Percentiles rank a stretch among this genome's conserved stretches.
Conservation (phyloP, 768 basidiomycete species). For the Boletus insuetus region DNA sequence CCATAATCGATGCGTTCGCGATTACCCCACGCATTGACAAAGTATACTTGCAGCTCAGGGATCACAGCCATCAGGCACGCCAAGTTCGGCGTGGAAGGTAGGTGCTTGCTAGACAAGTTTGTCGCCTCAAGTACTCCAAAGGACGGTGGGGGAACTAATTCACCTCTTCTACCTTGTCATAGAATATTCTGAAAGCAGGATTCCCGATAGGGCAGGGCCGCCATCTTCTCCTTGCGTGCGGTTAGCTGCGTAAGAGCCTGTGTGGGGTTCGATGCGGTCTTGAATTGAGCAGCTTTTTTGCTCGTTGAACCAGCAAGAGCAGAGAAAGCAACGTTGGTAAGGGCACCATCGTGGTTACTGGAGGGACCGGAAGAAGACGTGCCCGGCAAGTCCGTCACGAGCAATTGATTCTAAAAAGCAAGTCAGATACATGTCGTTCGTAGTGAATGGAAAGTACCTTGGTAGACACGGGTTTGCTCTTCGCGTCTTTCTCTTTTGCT, state of each 20-base stretch:
- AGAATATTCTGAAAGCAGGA: slow-evolving; percentile 91
- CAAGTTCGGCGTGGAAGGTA: slow-evolving; percentile 58
- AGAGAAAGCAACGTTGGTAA: slow-evolving; percentile 73
- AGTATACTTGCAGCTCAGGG: slow-evolving; percentile 74
- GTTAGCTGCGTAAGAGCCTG: slow-evolving; percentile 83
- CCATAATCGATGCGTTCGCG: slow-evolving; percentile 93
- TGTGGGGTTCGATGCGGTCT: slow-evolving; percentile 75
- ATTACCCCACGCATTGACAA: slow-evolving; percentile 90
- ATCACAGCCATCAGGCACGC: slow-evolving; percentile 56
- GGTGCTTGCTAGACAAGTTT: slow-evolving; percentile 43
- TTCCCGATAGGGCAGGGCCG: slow-evolving; percentile 87
- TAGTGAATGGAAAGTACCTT: slow-evolving; percentile 44
- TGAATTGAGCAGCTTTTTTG: slow-evolving; percentile 53
- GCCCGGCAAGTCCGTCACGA: slow-evolving; percentile 55
- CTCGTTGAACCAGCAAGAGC: slow-evolving; percentile 47
- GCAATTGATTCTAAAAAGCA: slow-evolving; percentile 55
- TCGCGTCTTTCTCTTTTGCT: slow-evolving; percentile 44
- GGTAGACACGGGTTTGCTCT: slow-evolving; percentile 42
- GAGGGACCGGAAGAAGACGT: slow-evolving; percentile 18
- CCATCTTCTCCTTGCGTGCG: slow-evolving; percentile 74
- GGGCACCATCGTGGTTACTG: slow-evolving; percentile 37
- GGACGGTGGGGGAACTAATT: slow-evolving; percentile 7
- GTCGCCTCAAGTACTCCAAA: neutral
- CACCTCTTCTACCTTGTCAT: slow-evolving; percentile 77
- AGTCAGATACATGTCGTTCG: neutral